These are phyloP conservation scores for Cryptococcus amylolentus DNA, from an alignment of 1,284 basidiomycete genomes.

Conservation along the genomic window DNA sequence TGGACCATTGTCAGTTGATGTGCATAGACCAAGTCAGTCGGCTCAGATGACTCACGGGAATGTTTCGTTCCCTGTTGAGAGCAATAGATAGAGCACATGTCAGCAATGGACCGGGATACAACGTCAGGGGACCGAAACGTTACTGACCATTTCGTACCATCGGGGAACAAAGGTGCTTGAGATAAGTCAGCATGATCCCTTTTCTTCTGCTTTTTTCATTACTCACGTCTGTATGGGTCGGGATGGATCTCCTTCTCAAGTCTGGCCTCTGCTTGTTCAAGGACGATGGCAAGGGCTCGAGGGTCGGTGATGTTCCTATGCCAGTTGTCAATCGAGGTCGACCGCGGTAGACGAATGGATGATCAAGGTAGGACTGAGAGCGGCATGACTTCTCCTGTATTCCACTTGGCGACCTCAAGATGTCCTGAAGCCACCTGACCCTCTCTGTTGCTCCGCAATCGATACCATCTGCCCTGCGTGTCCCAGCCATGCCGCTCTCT, in stretches of 20 bases:
- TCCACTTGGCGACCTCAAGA: not conserved
- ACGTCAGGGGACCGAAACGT: not conserved
- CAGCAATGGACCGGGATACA: not conserved
- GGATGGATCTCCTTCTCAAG: slow-evolving; percentile 71
- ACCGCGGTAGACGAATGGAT: not conserved
- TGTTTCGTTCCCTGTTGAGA: slow-evolving; percentile 50
- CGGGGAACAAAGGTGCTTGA: slow-evolving; percentile 69
- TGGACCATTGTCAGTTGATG: not conserved
- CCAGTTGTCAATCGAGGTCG: not conserved
- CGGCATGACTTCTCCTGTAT: not conserved
- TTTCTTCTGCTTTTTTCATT: not conserved
- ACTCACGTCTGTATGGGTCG: slow-evolving; percentile 85
- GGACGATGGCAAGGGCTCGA: slow-evolving; percentile 71
- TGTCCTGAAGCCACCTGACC: not conserved
- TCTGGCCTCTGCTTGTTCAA: slow-evolving; percentile 75
- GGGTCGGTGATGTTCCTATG: slow-evolving; percentile 80
- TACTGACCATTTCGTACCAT: slow-evolving; percentile 81
- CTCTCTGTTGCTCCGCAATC: not conserved
- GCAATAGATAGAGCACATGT: not conserved
- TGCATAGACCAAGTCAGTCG: not conserved
- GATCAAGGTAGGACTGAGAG: no score
- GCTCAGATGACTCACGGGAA: slow-evolving; percentile 40
- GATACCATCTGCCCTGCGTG: no score
- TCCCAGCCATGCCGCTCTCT: not conserved
- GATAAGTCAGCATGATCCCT: not conserved